Conservation (phyloP, 495 filamentous ascomycete genomes). For the Rostrohypoxylon terebratum region DNA sequence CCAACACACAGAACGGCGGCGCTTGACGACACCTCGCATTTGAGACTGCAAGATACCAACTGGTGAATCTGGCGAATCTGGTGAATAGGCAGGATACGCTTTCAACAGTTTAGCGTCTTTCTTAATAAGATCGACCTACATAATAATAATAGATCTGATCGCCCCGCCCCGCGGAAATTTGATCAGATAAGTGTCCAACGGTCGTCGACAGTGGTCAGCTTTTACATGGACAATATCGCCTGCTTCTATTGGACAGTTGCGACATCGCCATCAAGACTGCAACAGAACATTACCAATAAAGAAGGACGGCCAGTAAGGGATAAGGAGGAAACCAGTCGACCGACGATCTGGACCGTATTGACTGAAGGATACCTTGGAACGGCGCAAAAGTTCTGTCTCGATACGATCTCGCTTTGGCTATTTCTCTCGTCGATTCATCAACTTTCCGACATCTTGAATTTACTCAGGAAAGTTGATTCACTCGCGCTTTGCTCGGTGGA, state of each 20-base stretch:
- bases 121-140: conserved; percentile 23
- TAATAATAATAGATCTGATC: conserved; percentile 42
- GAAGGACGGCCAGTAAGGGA: conserved; percentile 16
- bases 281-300: conserved; percentile 4
- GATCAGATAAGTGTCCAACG: conserved; percentile 9
- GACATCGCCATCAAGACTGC: conserved; percentile 16
- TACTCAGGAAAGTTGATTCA: conserved; percentile 29
- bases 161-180: conserved; percentile 12
- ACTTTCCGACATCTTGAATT: conserved; percentile 33
- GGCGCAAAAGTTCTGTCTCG: conserved; percentile 40
- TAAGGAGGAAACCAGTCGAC: conserved; percentile 14
- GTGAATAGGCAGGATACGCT: background rate
- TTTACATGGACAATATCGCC: conserved; percentile 38
- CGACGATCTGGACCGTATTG: conserved; percentile 30
- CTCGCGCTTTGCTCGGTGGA: conserved; percentile 25
- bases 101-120: background rate
- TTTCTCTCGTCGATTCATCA: conserved; percentile 31
- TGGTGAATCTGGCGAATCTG: too few relatives aligned
- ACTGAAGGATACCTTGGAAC: conserved; percentile 37
- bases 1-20: background rate
- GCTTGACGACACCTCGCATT: background rate
- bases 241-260: conserved; percentile 35
- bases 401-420: conserved; percentile 35
- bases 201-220: background rate
- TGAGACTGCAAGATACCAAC: background rate